These are phyloP conservation scores for Persicaria maculosa DNA, from an alignment of 148 eudicot genomes.

Conservation along the genomic window DNA sequence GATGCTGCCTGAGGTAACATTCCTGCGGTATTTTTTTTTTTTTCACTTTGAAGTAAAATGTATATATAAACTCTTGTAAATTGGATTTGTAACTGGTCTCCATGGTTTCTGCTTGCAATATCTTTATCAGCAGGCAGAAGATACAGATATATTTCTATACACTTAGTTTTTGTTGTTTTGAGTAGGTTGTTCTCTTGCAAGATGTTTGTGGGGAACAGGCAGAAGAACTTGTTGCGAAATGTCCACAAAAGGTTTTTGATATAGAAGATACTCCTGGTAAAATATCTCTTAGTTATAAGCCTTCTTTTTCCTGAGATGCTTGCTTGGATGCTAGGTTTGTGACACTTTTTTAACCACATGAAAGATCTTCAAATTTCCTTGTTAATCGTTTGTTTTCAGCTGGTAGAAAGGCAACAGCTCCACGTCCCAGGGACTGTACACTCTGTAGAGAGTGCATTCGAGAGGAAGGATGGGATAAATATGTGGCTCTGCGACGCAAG, in stretches of 20 bases:
- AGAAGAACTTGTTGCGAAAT: slow-evolving; percentile 52
- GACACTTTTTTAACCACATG: neutral
- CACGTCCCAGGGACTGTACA: slow-evolving; percentile 75
- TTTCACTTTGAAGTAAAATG: neutral
- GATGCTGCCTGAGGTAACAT: slow-evolving; percentile 88
- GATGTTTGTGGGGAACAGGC: slow-evolving; percentile 55
- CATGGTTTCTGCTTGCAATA: neutral
- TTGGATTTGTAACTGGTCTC: neutral
- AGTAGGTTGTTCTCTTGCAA: slow-evolving; percentile 67
- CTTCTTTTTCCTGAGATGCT: neutral
- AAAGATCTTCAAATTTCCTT: neutral
- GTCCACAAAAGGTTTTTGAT: slow-evolving; percentile 74
- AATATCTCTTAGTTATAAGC: neutral
- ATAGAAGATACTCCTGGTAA: slow-evolving; percentile 85
- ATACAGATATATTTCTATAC: neutral
- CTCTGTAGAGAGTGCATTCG: slow-evolving; percentile 88
- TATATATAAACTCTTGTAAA: slow-evolving; percentile 1
- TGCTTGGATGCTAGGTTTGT: neutral
- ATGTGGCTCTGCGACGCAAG: slow-evolving; percentile 63
- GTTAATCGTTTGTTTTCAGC: slow-evolving; percentile 10
- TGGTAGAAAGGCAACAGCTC: slow-evolving; percentile 63
- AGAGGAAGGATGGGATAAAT: slow-evolving; percentile 66
- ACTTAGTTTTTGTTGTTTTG: neutral
- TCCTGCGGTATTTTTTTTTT: neutral
- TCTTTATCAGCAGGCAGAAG: neutral